Percentiles rank a stretch among this genome's conserved stretches.
These are phyloP conservation scores for Phytopythium boreale DNA, from an alignment of 352 stramenopile genomes.

Conservation along the genomic window DNA sequence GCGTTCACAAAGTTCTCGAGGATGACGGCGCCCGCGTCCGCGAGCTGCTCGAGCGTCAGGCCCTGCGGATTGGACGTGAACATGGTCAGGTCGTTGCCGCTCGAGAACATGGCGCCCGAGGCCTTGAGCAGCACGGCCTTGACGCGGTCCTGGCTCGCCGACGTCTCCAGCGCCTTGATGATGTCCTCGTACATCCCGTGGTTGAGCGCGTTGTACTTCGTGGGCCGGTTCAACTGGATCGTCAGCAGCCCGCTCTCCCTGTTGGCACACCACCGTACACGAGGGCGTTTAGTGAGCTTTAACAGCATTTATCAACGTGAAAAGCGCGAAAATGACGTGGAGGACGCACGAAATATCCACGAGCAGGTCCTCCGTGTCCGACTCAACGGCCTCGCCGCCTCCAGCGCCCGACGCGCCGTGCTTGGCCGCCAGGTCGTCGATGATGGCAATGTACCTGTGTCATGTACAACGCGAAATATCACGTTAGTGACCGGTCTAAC, in stretches of 20 bases:
- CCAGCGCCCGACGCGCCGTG: conserved; percentile 20
- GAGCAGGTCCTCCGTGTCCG: conserved; percentile 43
- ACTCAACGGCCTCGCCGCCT: conserved; percentile 8
- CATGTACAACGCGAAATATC: not conserved
- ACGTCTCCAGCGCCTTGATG: conserved; percentile 59
- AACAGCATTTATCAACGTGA: not conserved
- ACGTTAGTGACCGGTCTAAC: not conserved
- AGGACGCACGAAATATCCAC: conserved; percentile 47
- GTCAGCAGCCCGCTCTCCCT: conserved; percentile 64
- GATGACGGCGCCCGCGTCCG: conserved; percentile 45
- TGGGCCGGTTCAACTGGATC: conserved; percentile 75
- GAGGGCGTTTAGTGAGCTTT: not conserved
- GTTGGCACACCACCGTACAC: not conserved
- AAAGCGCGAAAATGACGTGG: not conserved
- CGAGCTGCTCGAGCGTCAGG: conserved; percentile 56
- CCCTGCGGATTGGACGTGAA: conserved; percentile 58
- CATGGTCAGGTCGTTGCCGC: conserved; percentile 86
- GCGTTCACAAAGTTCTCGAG: conserved; percentile 65
- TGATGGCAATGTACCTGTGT: conserved; percentile 63
- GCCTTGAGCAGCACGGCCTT: conserved; percentile 87
- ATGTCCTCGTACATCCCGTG: conserved; percentile 81
- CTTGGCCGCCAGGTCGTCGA: conserved; percentile 57
- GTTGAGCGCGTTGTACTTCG: conserved; percentile 88
- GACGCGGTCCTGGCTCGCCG: conserved; percentile 61
- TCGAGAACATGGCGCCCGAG: conserved; percentile 86